Conservation (phyloP, 805 yeast genomes). For the Lipomyces mesembrius region DNA sequence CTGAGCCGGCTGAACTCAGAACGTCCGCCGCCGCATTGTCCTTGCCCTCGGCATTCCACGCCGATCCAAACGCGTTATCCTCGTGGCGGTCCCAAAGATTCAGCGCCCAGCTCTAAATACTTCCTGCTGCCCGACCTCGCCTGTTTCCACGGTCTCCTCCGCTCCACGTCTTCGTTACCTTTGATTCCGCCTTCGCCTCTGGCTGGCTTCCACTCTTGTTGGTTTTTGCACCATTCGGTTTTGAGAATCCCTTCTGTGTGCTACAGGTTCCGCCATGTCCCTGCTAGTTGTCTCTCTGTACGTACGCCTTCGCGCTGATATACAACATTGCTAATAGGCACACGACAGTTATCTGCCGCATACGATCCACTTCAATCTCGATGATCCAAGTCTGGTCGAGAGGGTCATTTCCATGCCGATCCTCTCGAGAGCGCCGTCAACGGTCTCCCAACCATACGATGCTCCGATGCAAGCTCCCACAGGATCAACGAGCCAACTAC, state of each 20-base stretch:
- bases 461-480: constrained; percentile 16
- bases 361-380: constrained; percentile 38
- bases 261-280: constrained; percentile 28
- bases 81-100: neutral
- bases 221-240: neutral
- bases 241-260: neutral
- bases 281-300: constrained; percentile 40
- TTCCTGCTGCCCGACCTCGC: neutral
- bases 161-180: neutral
- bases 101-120: neutral
- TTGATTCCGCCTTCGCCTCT: neutral
- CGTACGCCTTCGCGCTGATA: constrained; percentile 3
- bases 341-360: constrained; percentile 38
- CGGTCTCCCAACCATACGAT: constrained; percentile 22
- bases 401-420: constrained; percentile 20
- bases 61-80: neutral
- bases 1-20: neutral
- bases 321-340: neutral
- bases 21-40: neutral
- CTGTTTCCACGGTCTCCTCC: neutral
- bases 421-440: constrained; percentile 24
- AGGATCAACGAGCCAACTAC: constrained; percentile 8
- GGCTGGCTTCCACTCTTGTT: neutral
- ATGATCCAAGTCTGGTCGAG: constrained; percentile 35
- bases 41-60: neutral